Evolutionary conservation across 306 rosid species (phyloP), one percentile per base, ranked within the genome.

Genomic region (Echinosophora koreensis): DNA sequence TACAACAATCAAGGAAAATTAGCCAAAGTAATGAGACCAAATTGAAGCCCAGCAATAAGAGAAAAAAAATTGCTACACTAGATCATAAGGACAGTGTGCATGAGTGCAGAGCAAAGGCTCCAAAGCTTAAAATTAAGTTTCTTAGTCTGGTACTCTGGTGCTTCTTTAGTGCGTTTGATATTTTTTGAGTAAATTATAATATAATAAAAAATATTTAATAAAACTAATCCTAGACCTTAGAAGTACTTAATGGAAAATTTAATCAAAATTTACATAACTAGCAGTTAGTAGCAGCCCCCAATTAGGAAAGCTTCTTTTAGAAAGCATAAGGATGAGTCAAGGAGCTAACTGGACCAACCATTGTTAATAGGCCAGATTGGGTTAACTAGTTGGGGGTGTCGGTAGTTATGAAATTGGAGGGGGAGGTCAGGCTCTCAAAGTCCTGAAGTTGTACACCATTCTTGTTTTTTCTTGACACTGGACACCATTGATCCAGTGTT

Each of bases 181-280:
- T 49, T 41, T 69, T 38, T n/a, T 30, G 13, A 49, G 56, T 56
- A 57, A 76, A 50, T 60, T 69, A 17, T 10, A 63, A 30, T 30
- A 27, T 57, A 13, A 39, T 6, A 34, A 57, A 30, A 13, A 15
- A 54, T 41, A 78, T 28, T 42, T 73, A 22, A 74, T 12, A 35
- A 61, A 76, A 60, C 28, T 59, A 69, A 55, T 14, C 38, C 54
- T 50, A 70, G 56, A 50, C 55, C 46, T 1, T 8, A 15, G 46
- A 69, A 41, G 51, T 35, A 18, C 56, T 39, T 39, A 27, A 34
- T 68, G 52, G 12, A 13, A 14, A 56, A 57, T 41, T 38, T 38
- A 49, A 39, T 14, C 34, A 27, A 41, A 60, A 77, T n/a, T 74
- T 2, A 9, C 54, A 74, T 46, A 34, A 79, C 42, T 5, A 69